A percentile compares a stretch with the other conserved stretches of the same genome.
These are phyloP conservation scores for Hordeum vulgare DNA, from an alignment of 176 grass and related monocot species.

Conservation along the genomic window MorexV3_pseudomolecules_assembly NC_058521.1:545512416-545512915, in stretches of 20 bases:
- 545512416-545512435: neutral
- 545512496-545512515: constrained; percentile 98
- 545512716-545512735: constrained; percentile 99
- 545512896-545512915: neutral
- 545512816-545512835: neutral
- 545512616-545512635: constrained; percentile 49
- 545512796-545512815: neutral
- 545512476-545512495: constrained; percentile 99
- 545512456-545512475: constrained; percentile 26
- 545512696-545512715: constrained; percentile 98
- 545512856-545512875: neutral
- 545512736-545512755: constrained; percentile 99
- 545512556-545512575: constrained; percentile 44
- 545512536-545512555: constrained; percentile 95
- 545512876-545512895: neutral
- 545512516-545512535: constrained; percentile 99
- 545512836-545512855: neutral
- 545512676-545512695: constrained; percentile 97
- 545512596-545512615: neutral
- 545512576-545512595: neutral
- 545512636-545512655: constrained; percentile 98
- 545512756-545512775: constrained; percentile 99
- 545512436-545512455: neutral
- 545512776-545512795: constrained; percentile 94
- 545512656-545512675: constrained; percentile 99